Percentiles rank a stretch among this genome's conserved stretches.
These are phyloP conservation scores for Cytospora paraplurivora DNA, from an alignment of 2,329 filamentous ascomycete genomes.

Conservation along the genomic window DNA sequence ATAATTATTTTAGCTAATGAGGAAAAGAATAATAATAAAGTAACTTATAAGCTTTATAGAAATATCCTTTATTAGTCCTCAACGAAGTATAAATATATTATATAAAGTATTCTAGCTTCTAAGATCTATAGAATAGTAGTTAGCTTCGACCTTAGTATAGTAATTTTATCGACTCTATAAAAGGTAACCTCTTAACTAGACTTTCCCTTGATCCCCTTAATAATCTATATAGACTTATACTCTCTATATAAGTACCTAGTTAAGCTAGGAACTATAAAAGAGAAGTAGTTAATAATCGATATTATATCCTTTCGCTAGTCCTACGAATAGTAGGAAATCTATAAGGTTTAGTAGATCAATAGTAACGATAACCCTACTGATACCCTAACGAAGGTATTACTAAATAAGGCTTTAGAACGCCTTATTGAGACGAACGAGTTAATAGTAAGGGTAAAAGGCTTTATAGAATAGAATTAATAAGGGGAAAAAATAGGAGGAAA, in stretches of 20 bases:
- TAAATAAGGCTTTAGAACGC: too few relatives aligned
- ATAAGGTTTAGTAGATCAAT: background rate
- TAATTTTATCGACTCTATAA: slow-evolving; percentile 16
- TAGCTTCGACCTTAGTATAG: slow-evolving; percentile 25
- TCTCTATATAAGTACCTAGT: background rate
- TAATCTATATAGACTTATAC: slow-evolving; percentile 17
- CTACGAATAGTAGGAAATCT: background rate
- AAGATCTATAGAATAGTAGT: slow-evolving; percentile 29
- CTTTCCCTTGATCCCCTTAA: slow-evolving; percentile 18
- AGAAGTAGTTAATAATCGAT: background rate
- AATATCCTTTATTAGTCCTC: slow-evolving; percentile 30
- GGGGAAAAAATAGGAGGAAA: too few relatives aligned
- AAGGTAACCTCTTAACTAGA: background rate
- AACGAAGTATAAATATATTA: slow-evolving; percentile 30
- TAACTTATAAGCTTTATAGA: background rate
- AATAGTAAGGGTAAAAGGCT: too few relatives aligned
- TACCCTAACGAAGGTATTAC: too few relatives aligned
- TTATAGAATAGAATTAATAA: too few relatives aligned
- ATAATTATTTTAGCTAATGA: too few relatives aligned
- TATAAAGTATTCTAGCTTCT: slow-evolving; percentile 23
- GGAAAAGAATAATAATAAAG: too few relatives aligned
- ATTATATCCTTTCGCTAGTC: background rate
- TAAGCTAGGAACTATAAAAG: background rate
- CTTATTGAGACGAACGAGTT: too few relatives aligned
- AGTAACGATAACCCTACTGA: too few relatives aligned